These are phyloP conservation scores for Clarireedia monteithiana DNA, from an alignment of 2,329 filamentous ascomycete species.

Conservation along the genomic window DNA sequence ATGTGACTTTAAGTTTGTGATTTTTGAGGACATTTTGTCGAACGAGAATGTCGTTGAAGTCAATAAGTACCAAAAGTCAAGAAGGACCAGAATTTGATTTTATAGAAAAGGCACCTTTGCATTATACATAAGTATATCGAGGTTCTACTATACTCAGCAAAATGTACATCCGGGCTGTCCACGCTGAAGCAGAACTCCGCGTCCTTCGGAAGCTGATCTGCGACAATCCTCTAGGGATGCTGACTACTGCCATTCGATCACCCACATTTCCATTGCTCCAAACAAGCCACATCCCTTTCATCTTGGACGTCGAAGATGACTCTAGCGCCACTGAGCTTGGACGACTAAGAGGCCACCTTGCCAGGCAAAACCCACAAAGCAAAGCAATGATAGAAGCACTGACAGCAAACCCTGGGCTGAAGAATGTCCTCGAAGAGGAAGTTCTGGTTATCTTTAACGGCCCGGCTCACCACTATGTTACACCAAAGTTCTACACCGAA, in stretches of 20 bases:
- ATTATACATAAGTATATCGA: too few relatives aligned
- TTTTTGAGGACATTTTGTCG: too few relatives aligned
- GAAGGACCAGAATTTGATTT: too few relatives aligned
- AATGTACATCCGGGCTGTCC: too few relatives aligned
- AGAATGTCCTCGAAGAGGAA: slow-evolving; percentile 38
- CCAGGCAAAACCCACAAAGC: slow-evolving; percentile 53
- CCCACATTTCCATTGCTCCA: background rate
- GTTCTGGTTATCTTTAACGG: slow-evolving; percentile 57
- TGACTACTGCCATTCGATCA: slow-evolving; percentile 51
- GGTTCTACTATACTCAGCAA: too few relatives aligned
- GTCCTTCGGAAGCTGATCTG: slow-evolving; percentile 33
- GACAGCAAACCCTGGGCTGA: slow-evolving; percentile 6
- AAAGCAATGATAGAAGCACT: slow-evolving; percentile 50
- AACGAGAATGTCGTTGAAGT: too few relatives aligned
- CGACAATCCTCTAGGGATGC: slow-evolving; percentile 51
- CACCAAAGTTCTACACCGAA: slow-evolving; percentile 58
- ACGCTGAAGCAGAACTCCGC: too few relatives aligned
- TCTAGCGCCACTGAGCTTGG: slow-evolving; percentile 4
- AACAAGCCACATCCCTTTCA: background rate
- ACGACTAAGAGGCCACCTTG: slow-evolving; percentile 52
- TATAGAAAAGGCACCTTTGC: too few relatives aligned
- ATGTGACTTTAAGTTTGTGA: too few relatives aligned
- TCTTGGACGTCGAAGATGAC: background rate
- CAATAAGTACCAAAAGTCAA: too few relatives aligned
- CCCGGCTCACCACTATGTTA: slow-evolving; percentile 54